phyloP scores from a whole-genome alignment of 2,329 filamentous ascomycete genomes.

The Cordyceps pruinosa region DNA sequence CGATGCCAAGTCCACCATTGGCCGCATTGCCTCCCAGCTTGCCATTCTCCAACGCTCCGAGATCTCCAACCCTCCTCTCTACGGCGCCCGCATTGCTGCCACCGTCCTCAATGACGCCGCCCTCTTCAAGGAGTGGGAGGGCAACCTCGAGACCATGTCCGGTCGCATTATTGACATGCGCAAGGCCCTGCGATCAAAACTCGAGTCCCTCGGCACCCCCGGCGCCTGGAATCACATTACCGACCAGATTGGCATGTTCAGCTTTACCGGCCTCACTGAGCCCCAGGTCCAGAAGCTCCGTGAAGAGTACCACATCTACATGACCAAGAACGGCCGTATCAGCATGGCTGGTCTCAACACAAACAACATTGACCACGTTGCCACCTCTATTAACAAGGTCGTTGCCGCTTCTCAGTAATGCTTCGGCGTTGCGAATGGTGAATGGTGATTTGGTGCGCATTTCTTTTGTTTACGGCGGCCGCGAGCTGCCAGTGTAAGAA shows the following conservation, averaged over 20 bases:
- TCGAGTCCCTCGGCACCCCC: constrained; percentile 79
- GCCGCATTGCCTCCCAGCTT: constrained; percentile 75
- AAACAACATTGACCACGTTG: constrained; percentile 87
- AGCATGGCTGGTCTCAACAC: constrained; percentile 98
- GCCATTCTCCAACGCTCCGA: constrained; percentile 93
- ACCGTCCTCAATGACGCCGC: constrained; percentile 73
- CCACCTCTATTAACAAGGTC: constrained; percentile 78
- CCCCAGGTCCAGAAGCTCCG: constrained; percentile 65
- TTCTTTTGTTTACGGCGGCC: constrained; percentile 1
- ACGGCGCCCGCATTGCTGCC: constrained; percentile 83
- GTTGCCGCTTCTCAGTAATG: constrained; percentile 39
- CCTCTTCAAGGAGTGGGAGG: constrained; percentile 88
- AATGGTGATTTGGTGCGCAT: background rate
- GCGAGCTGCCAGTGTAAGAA: constrained; percentile 6
- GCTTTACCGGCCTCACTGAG: constrained; percentile 76
- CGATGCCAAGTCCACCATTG: constrained; percentile 55
- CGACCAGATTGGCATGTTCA: constrained; percentile 99
- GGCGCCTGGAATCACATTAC: constrained; percentile 96
- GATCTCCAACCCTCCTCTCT: constrained; percentile 94
- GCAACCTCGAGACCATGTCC: constrained; percentile 86
- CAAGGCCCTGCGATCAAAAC: constrained; percentile 64
- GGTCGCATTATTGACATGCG: constrained; percentile 94
- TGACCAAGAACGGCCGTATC: constrained; percentile 97
- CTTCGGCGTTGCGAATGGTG: too few relatives aligned
- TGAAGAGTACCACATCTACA: constrained; percentile 70